These are phyloP conservation scores for Didymellaceae sp. DNA, from an alignment of 2,329 filamentous ascomycete genomes.

Conservation along the genomic window DNA sequence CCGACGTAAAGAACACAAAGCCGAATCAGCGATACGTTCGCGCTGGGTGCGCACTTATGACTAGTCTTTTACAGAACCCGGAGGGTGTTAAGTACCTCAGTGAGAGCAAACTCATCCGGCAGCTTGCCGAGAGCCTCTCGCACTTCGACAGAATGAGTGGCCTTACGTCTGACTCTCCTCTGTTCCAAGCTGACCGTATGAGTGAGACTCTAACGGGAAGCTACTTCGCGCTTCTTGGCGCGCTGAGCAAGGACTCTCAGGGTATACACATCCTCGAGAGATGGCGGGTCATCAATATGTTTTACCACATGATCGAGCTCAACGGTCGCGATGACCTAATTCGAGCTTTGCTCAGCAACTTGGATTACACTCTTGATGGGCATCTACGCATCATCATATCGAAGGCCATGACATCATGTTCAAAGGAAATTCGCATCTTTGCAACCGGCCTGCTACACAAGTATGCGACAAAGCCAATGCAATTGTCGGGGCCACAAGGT, in stretches of 20 bases:
- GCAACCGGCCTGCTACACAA: slow-evolving; percentile 86
- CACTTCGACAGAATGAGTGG: slow-evolving; percentile 86
- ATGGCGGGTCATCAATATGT: slow-evolving; percentile 99
- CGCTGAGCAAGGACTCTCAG: slow-evolving; percentile 79
- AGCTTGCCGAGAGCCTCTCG: slow-evolving; percentile 93
- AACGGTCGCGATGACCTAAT: slow-evolving; percentile 91
- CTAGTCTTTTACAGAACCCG: slow-evolving; percentile 81
- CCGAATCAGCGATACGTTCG: slow-evolving; percentile 93
- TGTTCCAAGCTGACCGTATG: slow-evolving; percentile 87
- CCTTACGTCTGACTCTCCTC: slow-evolving; percentile 77
- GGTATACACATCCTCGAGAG: slow-evolving; percentile 89
- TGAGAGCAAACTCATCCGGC: slow-evolving; percentile 90
- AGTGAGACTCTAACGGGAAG: slow-evolving; percentile 87
- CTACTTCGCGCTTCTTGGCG: slow-evolving; percentile 92
- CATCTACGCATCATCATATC: slow-evolving; percentile 92
- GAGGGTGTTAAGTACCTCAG: slow-evolving; percentile 86
- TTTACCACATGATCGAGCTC: slow-evolving; percentile 96
- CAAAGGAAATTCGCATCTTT: slow-evolving; percentile 88
- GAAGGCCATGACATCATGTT: slow-evolving; percentile 89
- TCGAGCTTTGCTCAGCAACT: slow-evolving; percentile 83
- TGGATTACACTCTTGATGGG: slow-evolving; percentile 85
- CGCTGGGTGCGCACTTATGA: slow-evolving; percentile 86
- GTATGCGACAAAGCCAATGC: slow-evolving; percentile 72
- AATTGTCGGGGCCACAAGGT: slow-evolving; percentile 52
- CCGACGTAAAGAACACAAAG: slow-evolving; percentile 86